These are phyloP conservation scores for Parmelia sp. DNA, from an alignment of 495 filamentous ascomycete genomes.

Conservation along the genomic window DNA sequence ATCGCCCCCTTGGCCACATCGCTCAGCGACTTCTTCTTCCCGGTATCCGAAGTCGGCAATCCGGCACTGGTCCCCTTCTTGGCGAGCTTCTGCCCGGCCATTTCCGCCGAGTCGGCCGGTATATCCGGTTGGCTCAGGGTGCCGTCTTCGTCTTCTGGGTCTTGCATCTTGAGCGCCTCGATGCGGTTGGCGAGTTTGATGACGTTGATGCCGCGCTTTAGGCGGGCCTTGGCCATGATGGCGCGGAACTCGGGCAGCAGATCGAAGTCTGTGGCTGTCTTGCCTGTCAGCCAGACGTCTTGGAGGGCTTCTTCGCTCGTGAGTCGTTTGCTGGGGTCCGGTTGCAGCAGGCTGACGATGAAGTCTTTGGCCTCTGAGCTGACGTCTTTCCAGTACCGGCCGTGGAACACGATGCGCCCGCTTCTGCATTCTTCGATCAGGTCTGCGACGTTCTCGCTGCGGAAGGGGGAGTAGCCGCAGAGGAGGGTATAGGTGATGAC, in stretches of 20 bases:
- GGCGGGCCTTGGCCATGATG: slow-evolving; percentile 83
- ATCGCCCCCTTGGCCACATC: slow-evolving; percentile 81
- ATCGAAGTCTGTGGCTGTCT: slow-evolving; percentile 88
- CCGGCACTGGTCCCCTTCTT: slow-evolving; percentile 31
- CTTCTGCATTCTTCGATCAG: slow-evolving; percentile 90
- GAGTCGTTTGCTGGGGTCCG: slow-evolving; percentile 67
- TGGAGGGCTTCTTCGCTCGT: slow-evolving; percentile 76
- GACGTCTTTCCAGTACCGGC: slow-evolving; percentile 97
- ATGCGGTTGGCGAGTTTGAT: slow-evolving; percentile 97
- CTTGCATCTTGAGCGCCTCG: slow-evolving; percentile 91
- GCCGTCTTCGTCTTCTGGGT: slow-evolving; percentile 74
- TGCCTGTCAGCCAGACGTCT: slow-evolving; percentile 85
- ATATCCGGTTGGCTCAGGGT: slow-evolving; percentile 57
- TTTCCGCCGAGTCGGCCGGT: slow-evolving; percentile 51
- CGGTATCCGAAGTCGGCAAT: slow-evolving; percentile 17
- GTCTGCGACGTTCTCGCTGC: slow-evolving; percentile 85
- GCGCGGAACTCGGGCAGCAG: slow-evolving; percentile 94
- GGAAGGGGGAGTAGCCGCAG: slow-evolving; percentile 97
- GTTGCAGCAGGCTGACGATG: slow-evolving; percentile 74
- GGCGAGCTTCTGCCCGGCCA: slow-evolving; percentile 32
- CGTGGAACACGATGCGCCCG: slow-evolving; percentile 92
- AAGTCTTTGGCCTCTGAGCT: slow-evolving; percentile 95
- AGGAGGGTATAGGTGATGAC: slow-evolving; percentile 99
- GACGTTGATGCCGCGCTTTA: slow-evolving; percentile 90
- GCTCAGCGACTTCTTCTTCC: slow-evolving; percentile 61